Base-by-base conservation (phyloP, 768 basidiomycete genomes). In the Strobilomyces dryophilus region DNA sequence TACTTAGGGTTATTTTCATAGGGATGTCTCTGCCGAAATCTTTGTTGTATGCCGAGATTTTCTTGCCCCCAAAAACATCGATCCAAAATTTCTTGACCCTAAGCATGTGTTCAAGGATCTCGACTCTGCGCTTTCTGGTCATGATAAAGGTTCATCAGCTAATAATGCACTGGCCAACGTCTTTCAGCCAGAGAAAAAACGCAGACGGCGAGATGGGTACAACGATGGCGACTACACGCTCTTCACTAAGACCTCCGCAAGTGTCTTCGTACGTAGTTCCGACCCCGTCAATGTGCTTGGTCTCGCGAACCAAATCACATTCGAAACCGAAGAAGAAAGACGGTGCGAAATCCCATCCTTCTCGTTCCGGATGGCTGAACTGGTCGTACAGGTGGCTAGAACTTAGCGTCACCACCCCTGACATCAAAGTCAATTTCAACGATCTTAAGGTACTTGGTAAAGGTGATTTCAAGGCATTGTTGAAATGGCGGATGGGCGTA, bases 1-100 rank as follows among this genome's bases (percentile, higher is more conserved):
- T 31, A 20, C 47, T 51, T 36, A 47, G 24, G 8, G 1, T 34
- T 20, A 37, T 36, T 47, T n/a, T 24, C 34, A 15, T 36, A 95
- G 95, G 75, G 98, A 95, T 74, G 97, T 99, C 41, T 99, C 97
- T 41, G 97, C 97, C 12, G 97, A 99, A 73, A 99, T 99, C 66
- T 99, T 99, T 78, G 97, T 99, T 61, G 92, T 98, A 46, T 99
- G 97, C 71, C 87, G 87, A 52, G 92, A 91, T 53, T 99, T 92
- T 74, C 80, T 92, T 52, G 93, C 95, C 9, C 97, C 97, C 3
- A 93, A 91, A 70, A 80, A 87, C 61, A 95, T 99, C 62, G 97
- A 99, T 65, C 94, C 95, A 14, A 97, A 95, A 72, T 97, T 99
- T 73, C 84, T 99, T 56, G 95, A 98, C 68, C 92, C 95, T 4